phyloP scores from a whole-genome alignment of 108 stramenopile genomes.

The Fragilaria crotonensis region DNA sequence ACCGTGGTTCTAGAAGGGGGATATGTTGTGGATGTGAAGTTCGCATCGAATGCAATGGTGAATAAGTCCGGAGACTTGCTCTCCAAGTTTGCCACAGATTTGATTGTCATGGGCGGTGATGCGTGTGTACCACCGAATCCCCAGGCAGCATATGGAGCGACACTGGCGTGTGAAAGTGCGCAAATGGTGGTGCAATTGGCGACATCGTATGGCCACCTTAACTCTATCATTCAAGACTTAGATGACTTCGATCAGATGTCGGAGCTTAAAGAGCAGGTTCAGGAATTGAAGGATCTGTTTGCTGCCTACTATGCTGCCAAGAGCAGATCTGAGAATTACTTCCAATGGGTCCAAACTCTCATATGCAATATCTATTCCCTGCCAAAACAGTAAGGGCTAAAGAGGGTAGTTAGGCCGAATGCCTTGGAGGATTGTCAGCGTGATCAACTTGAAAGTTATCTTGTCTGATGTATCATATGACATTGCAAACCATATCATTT shows the following conservation, averaged over 20 bases:
- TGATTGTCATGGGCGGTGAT: conserved; percentile 23
- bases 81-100: conserved; percentile 8
- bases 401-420: too few relatives aligned
- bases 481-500: too few relatives aligned
- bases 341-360: conserved; percentile 27
- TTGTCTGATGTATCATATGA: too few relatives aligned
- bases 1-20: conserved; percentile 21
- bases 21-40: conserved; percentile 21
- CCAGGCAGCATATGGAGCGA: conserved; percentile 27
- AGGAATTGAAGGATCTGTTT: conserved; percentile 8
- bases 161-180: conserved; percentile 22
- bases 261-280: conserved; percentile 8
- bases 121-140: conserved; percentile 29
- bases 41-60: conserved; percentile 12
- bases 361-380: conserved; percentile 28
- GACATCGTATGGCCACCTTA: conserved; percentile 14
- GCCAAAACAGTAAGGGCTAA: conserved; percentile 9
- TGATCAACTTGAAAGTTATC: too few relatives aligned
- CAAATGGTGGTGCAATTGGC: conserved; percentile 13
- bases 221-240: conserved; percentile 13
- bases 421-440: too few relatives aligned
- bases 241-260: conserved; percentile 1
- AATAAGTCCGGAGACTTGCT: neutral
- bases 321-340: conserved; percentile 21
- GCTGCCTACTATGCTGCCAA: conserved; percentile 14